These are phyloP conservation scores for Clarireedia hainanense DNA, from an alignment of 2,329 filamentous ascomycete genomes.

Conservation along the genomic window DNA sequence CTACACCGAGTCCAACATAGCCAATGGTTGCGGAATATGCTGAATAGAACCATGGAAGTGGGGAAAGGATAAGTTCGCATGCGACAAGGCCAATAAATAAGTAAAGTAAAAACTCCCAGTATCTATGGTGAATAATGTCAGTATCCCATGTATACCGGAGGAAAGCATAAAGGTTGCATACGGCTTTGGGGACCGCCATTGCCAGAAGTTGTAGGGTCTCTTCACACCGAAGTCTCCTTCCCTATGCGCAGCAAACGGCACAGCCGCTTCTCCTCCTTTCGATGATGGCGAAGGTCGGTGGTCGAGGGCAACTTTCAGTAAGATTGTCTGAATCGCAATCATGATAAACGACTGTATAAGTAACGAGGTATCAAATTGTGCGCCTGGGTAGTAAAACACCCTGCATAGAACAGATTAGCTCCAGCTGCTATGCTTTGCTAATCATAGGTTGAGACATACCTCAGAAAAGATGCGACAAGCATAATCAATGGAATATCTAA, in stretches of 20 bases:
- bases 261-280: slow-evolving; percentile 51
- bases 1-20: slow-evolving; percentile 67
- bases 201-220: slow-evolving; percentile 74
- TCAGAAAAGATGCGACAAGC: slow-evolving; percentile 59
- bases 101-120: slow-evolving; percentile 72
- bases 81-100: slow-evolving; percentile 53
- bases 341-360: slow-evolving; percentile 59
- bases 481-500: slow-evolving; percentile 66
- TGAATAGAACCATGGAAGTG: slow-evolving; percentile 48
- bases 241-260: slow-evolving; percentile 49
- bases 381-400: slow-evolving; percentile 63
- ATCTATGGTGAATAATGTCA: slow-evolving; percentile 36
- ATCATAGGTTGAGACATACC: slow-evolving; percentile 35
- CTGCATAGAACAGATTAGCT: slow-evolving; percentile 30
- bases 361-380: slow-evolving; percentile 55
- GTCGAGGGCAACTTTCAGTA: slow-evolving; percentile 62
- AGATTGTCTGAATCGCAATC: slow-evolving; percentile 52
- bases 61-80: slow-evolving; percentile 59
- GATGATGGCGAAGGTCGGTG: slow-evolving; percentile 52
- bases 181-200: slow-evolving; percentile 66
- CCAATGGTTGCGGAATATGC: slow-evolving; percentile 63
- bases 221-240: slow-evolving; percentile 32
- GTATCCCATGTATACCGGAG: background rate
- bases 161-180: slow-evolving; percentile 27
- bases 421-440: background rate